Evolutionary conservation across 2,329 filamentous ascomycete genomes (phyloP).

Genomic region (Cercospora zeae-maydis): DNA sequence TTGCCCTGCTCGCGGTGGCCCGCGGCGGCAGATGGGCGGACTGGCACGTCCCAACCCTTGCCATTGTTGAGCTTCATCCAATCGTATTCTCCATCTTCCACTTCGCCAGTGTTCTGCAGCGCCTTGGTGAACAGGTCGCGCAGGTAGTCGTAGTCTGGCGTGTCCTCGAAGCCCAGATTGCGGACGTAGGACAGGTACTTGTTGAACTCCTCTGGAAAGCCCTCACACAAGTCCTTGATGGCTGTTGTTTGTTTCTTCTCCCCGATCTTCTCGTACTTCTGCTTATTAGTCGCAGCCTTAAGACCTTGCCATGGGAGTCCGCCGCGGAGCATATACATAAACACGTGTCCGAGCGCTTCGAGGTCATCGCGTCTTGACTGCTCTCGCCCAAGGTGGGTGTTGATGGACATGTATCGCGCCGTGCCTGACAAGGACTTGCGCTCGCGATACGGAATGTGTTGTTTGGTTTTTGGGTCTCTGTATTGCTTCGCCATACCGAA

Average conservation of each 20-base stretch:
- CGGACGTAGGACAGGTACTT: conserved; percentile 97
- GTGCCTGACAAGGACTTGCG: conserved; percentile 95
- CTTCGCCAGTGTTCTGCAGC: conserved; percentile 86
- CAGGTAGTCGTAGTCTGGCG: conserved; percentile 96
- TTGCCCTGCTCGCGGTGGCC: conserved; percentile 73
- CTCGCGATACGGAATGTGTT: conserved; percentile 96
- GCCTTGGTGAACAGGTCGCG: conserved; percentile 95
- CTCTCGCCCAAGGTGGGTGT: conserved; percentile 93
- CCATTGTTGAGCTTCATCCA: conserved; percentile 98
- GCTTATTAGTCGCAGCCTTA: conserved; percentile 29
- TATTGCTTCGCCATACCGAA: conserved; percentile 99
- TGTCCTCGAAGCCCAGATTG: conserved; percentile 97
- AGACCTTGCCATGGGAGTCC: conserved; percentile 66
- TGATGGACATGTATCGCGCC: conserved; percentile 99
- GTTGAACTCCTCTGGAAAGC: conserved; percentile 96
- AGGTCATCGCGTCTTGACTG: conserved; percentile 95
- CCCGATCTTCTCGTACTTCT: conserved; percentile 99
- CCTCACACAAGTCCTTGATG: conserved; percentile 95
- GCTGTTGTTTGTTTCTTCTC: conserved; percentile 99
- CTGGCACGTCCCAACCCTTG: conserved; percentile 84
- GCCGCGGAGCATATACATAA: conserved; percentile 66
- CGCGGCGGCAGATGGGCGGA: conserved; percentile 65
- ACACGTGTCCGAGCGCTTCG: conserved; percentile 72
- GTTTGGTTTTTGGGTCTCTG: conserved; percentile 96
- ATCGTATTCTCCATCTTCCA: conserved; percentile 98